Evolutionary conservation across 176 grass and related monocot species (phyloP).

Genomic region (Carex myosuroides): DNA sequence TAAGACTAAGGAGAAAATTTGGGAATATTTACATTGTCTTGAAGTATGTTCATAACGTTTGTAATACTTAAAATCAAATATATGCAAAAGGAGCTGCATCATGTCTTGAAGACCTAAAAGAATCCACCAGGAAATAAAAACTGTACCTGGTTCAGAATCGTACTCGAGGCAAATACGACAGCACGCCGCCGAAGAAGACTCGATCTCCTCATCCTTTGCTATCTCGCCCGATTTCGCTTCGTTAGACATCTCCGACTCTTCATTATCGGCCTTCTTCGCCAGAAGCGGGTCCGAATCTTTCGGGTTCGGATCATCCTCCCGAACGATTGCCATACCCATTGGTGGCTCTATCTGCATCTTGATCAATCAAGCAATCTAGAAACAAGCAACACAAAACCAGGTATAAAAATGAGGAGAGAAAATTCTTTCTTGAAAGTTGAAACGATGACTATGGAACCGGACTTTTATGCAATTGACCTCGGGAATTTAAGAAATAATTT

Average conservation of each 20-base stretch:
- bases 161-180: conserved; percentile 91
- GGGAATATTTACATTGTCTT: neutral
- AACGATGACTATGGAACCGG: neutral
- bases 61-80: neutral
- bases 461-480: neutral
- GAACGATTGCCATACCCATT: conserved; percentile 9
- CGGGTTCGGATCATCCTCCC: conserved; percentile 17
- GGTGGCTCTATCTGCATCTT: conserved; percentile 7
- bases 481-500: neutral
- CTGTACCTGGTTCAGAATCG: conserved; percentile 57
- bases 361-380: neutral
- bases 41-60: neutral
- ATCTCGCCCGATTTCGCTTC: conserved; percentile 38
- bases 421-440: neutral
- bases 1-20: neutral
- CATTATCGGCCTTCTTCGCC: conserved; percentile 14
- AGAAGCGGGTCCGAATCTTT: conserved; percentile 44
- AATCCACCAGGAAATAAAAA: neutral
- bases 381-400: neutral
- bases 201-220: conserved; percentile 54
- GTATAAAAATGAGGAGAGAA: neutral
- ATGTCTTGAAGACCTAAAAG: neutral
- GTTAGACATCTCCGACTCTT: neutral
- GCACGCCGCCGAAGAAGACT: conserved; percentile 54
- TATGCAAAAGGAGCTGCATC: neutral